Evolutionary conservation across 2,329 filamentous ascomycete genomes (phyloP).

Genomic region (Myriosclerotinia curreyana): DNA sequence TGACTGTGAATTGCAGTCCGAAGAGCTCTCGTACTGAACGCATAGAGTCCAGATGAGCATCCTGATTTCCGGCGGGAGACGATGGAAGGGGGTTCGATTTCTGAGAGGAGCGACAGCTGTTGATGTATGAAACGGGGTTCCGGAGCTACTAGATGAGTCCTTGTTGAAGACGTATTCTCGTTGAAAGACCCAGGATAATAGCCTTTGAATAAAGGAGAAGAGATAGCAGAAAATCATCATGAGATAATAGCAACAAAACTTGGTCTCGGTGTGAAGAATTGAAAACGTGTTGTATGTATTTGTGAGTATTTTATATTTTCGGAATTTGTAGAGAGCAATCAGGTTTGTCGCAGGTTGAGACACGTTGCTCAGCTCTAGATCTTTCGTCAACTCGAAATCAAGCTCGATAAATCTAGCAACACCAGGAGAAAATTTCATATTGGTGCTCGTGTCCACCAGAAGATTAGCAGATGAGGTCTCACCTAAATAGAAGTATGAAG

Average conservation of each 20-base stretch:
- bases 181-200: neutral
- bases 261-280: neutral
- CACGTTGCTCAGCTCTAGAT: neutral
- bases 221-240: neutral
- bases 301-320: neutral
- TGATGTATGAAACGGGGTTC: neutral
- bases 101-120: neutral
- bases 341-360: neutral
- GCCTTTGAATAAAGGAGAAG: neutral
- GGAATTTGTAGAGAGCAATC: neutral
- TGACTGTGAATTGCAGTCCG: neutral
- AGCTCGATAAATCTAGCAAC: neutral
- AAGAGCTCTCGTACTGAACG: neutral
- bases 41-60: neutral
- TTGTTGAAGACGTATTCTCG: neutral
- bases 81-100: neutral
- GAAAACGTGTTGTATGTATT: neutral
- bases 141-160: neutral
- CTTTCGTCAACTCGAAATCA: neutral
- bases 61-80: neutral
- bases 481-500: neutral
- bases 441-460: neutral
- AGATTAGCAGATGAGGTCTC: neutral
- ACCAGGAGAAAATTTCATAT: neutral
- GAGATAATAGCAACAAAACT: neutral